Percentiles rank a stretch among this genome's conserved stretches.
These are phyloP conservation scores for Phalaenopsis hybrid DNA, from an alignment of 116 monocot species.

Conservation along the genomic window DNA sequence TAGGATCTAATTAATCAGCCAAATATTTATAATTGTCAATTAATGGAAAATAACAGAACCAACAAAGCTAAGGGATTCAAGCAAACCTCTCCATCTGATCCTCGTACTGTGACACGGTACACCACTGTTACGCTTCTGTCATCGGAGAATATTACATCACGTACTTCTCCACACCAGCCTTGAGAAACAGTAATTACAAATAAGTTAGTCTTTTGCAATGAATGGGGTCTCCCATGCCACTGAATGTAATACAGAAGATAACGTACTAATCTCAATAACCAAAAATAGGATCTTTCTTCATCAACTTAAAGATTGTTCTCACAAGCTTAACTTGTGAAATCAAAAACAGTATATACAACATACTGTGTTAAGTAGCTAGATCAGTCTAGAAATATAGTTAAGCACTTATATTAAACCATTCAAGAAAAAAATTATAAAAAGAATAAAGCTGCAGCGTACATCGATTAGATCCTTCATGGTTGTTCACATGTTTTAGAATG, in stretches of 20 bases:
- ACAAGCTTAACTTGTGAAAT: too few relatives aligned
- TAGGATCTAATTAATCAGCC: too few relatives aligned
- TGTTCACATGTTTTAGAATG: too few relatives aligned
- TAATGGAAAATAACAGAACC: background rate
- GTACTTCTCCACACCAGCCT: slow-evolving; percentile 96
- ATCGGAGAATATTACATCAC: slow-evolving; percentile 61
- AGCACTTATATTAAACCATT: background rate
- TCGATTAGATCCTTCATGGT: too few relatives aligned
- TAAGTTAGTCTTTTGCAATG: background rate
- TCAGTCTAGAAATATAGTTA: background rate
- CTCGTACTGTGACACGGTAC: slow-evolving; percentile 72
- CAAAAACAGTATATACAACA: too few relatives aligned
- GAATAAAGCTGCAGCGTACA: too few relatives aligned
- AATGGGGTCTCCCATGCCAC: background rate
- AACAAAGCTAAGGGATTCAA: background rate
- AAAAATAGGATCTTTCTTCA: too few relatives aligned
- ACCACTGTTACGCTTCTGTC: slow-evolving; percentile 68
- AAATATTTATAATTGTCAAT: background rate
- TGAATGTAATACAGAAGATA: too few relatives aligned
- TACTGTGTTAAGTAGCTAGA: too few relatives aligned
- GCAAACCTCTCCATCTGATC: slow-evolving; percentile 85
- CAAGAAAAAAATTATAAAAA: too few relatives aligned
- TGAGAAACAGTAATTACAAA: background rate
- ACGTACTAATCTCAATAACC: too few relatives aligned
- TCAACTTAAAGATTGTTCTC: too few relatives aligned